A percentile compares a stretch with the other conserved stretches of the same genome.
phyloP scores from a whole-genome alignment of 306 rosid genomes.

The Neltuma alba region DNA sequence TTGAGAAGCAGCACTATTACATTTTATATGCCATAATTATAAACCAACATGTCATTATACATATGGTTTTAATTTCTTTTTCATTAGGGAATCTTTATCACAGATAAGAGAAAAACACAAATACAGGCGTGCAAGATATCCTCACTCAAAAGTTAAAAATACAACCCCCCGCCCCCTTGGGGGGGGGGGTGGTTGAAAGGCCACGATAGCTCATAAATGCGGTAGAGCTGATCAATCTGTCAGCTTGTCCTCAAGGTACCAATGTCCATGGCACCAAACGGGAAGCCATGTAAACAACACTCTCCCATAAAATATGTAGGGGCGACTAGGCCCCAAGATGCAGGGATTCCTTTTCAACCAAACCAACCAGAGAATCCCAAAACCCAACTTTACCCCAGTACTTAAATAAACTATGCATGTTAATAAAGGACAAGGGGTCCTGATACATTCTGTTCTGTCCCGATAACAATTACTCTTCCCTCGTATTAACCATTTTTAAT shows the following conservation, averaged over 20 bases:
- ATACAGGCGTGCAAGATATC: background rate
- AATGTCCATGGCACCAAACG: background rate
- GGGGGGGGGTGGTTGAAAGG: background rate
- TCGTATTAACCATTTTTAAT: background rate
- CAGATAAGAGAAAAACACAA: background rate
- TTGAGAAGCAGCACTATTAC: slow-evolving; percentile 34
- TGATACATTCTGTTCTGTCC: slow-evolving; percentile 10
- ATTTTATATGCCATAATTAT: slow-evolving; percentile 17
- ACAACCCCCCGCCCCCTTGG: no score
- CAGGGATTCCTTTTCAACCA: background rate
- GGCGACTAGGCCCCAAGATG: background rate
- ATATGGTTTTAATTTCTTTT: background rate
- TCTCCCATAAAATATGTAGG: background rate
- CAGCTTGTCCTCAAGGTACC: background rate
- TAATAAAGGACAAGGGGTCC: slow-evolving; percentile 12
- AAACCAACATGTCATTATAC: background rate
- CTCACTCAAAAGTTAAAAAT: background rate
- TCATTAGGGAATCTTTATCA: background rate
- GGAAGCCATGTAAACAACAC: background rate
- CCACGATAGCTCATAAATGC: background rate
- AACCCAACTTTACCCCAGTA: background rate
- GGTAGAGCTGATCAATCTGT: background rate
- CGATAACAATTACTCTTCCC: slow-evolving; percentile 22
- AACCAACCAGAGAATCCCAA: slow-evolving; percentile 15
- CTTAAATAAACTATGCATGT: background rate